Evolutionary conservation across 306 rosid species (phyloP), one percentile per base, ranked within the genome.

Genomic region (Vachellia collinsii): DNA sequence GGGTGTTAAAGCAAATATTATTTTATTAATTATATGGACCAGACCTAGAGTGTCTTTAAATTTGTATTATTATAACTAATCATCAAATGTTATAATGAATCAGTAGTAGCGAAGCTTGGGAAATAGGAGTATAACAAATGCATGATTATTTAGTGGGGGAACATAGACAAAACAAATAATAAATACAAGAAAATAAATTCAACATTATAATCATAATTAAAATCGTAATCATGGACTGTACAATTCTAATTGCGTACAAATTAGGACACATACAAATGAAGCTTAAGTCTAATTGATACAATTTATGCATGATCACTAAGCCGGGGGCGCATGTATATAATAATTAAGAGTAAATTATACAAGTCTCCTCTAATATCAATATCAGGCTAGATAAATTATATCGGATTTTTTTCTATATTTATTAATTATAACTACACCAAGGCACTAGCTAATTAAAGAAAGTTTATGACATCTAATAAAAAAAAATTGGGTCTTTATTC

Each of bases 241-340:
- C 41, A 47, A 7, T 34, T 23, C 41, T 11, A 20, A 70, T 66
- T 50, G 19, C 38, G 6, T 50, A 50, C 11, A 38, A n/a, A 46
- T n/a, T 64, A 66, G 66, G 41, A 48, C 68, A 48, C 14, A n/a
- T 36, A 65, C 64, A 47, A 48, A 23, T 50, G 65, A 34, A 77
- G 50, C 56, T 16, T 50, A 50, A 50, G 56, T 1, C 65, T 51
- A n/a, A 48, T 23, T 38, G 37, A 65, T 65, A 23, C 22, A 11
- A 0, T 2, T 25, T 54, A 20, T 14, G 13, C 70, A 36, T 37
- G 20, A 65, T 16, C 14, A 16, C 70, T 37, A 20, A 29, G 8
- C 34, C 1, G 34, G 34, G 34, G 34, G 34, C 34, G 34, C 20
- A 56, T 11, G 4, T 34, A 63, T 41, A 22, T 63, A 63, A 29